phyloP scores from a whole-genome alignment of 805 yeast species.

The Scheffersomyces spartinae region DNA sequence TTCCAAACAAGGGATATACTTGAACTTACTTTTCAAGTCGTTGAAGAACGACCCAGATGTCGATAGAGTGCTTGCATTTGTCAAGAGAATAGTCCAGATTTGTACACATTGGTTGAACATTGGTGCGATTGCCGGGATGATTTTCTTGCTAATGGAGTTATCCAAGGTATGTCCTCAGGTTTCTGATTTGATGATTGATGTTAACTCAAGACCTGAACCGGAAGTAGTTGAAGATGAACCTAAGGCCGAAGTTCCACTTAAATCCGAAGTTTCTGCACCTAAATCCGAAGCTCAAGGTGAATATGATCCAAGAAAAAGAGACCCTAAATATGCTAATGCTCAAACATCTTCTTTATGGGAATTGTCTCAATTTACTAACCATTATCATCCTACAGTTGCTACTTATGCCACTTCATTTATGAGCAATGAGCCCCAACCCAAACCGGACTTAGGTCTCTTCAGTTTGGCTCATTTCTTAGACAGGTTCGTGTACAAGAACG shows the following conservation, averaged over 20 bases:
- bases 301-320: conserved; percentile 84
- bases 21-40: conserved; percentile 77
- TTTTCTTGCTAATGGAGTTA: conserved; percentile 61
- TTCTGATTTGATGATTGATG: conserved; percentile 46
- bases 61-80: conserved; percentile 74
- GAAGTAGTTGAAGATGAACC: conserved; percentile 9
- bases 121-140: conserved; percentile 81
- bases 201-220: no score
- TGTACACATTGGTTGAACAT: conserved; percentile 78
- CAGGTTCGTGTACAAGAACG: conserved; percentile 88
- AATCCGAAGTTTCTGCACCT: conserved; percentile 4
- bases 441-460: conserved; percentile 87
- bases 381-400: conserved; percentile 87
- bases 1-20: conserved; percentile 85
- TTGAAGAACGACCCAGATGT: conserved; percentile 56
- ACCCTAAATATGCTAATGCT: conserved; percentile 88
- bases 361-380: conserved; percentile 55
- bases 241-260: conserved; percentile 5
- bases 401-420: conserved; percentile 63
- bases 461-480: conserved; percentile 87
- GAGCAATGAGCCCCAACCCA: conserved; percentile 37
- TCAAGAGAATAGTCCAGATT: conserved; percentile 78
- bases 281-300: conserved; percentile 5
- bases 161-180: conserved; percentile 54
- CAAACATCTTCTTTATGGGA: conserved; percentile 82